A percentile compares a stretch with the other conserved stretches of the same genome.
phyloP scores from a whole-genome alignment of 2,329 filamentous ascomycete genomes.

The Fusarium pseudonygamai region DNA sequence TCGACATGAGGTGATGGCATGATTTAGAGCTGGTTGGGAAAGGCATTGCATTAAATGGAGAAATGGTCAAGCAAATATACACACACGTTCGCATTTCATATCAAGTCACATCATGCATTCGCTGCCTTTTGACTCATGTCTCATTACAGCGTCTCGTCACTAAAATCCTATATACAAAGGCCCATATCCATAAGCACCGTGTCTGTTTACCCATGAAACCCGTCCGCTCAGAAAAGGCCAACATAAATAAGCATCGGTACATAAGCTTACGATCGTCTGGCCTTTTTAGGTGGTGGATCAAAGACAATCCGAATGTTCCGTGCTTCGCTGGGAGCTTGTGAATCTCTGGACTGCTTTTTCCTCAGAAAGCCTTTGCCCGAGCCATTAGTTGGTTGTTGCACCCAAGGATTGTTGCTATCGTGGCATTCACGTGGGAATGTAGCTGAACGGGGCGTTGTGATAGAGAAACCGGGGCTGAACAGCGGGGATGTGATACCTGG shows the following conservation, averaged over 20 bases:
- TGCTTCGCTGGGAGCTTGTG: slow-evolving; percentile 49
- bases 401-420: slow-evolving; percentile 32
- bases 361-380: slow-evolving; percentile 25
- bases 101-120: background rate
- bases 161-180: background rate
- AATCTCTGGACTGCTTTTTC: slow-evolving; percentile 37
- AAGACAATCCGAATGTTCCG: slow-evolving; percentile 52
- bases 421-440: slow-evolving; percentile 17
- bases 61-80: slow-evolving; percentile 23
- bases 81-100: slow-evolving; percentile 14
- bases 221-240: slow-evolving; percentile 1
- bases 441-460: slow-evolving; percentile 32
- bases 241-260: background rate
- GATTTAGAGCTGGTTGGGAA: slow-evolving; percentile 16
- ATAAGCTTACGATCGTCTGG: background rate
- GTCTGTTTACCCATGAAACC: background rate
- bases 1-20: slow-evolving; percentile 15
- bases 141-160: background rate
- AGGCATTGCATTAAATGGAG: slow-evolving; percentile 19
- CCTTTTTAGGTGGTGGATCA: slow-evolving; percentile 49
- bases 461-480: slow-evolving; percentile 35
- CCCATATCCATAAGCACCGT: background rate
- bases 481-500: slow-evolving; percentile 31
- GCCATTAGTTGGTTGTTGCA: slow-evolving; percentile 12
- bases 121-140: background rate